phyloP scores from a whole-genome alignment of 768 basidiomycete species.

The Lentinus tigrinus region DNA sequence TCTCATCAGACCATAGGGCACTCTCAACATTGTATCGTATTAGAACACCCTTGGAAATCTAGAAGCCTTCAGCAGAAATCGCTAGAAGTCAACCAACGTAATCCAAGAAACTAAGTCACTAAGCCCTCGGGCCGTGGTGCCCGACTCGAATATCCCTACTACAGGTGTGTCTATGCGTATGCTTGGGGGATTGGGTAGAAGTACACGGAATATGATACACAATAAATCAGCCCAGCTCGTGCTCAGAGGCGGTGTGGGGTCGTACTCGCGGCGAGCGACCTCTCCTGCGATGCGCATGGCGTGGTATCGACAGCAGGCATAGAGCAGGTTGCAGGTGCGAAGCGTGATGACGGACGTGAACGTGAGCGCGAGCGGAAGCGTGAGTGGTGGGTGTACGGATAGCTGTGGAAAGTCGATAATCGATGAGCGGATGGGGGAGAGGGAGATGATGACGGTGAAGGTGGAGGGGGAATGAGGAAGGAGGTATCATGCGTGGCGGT shows the following conservation, averaged over 20 bases:
- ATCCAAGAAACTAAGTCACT: too few relatives aligned
- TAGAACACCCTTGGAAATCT: too few relatives aligned
- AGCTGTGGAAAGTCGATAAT: too few relatives aligned
- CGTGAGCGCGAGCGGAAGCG: neutral
- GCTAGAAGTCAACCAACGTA: too few relatives aligned
- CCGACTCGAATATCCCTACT: too few relatives aligned
- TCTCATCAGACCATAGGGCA: neutral
- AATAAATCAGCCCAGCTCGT: conserved; percentile 11
- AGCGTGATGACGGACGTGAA: neutral
- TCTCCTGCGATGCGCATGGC: neutral
- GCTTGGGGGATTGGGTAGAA: neutral
- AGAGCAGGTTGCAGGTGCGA: neutral
- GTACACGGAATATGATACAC: conserved; percentile 8
- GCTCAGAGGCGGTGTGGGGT: neutral
- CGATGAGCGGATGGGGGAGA: too few relatives aligned
- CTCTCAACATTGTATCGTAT: neutral
- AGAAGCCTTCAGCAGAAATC: too few relatives aligned
- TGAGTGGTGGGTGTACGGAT: too few relatives aligned
- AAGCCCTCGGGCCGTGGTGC: too few relatives aligned
- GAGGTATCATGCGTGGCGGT: neutral
- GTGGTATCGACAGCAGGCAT: neutral
- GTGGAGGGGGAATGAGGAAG: neutral
- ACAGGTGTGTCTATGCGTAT: neutral
- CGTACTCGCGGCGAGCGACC: neutral
- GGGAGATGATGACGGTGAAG: neutral